Percentiles rank a stretch among this genome's conserved stretches.
Conservation (phyloP, 2,329 filamentous ascomycete species). For the Trichoderma sp. region DNA sequence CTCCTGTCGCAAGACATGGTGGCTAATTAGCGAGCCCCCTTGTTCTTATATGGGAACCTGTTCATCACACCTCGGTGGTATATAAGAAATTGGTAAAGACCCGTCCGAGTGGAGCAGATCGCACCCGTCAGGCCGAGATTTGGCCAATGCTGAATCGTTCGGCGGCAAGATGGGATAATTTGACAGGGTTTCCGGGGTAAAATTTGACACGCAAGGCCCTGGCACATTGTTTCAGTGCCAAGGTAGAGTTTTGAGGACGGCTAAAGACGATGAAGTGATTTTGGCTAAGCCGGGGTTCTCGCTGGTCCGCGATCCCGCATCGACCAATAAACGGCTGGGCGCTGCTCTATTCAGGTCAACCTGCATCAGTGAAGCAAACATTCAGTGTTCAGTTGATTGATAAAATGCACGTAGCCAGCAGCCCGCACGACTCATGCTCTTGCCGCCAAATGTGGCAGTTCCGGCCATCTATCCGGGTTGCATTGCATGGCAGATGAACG, state of each 20-base stretch:
- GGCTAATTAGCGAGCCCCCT: conserved; percentile 5
- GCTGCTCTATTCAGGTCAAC: neutral
- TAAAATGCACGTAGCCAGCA: neutral
- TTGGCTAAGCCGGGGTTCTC: neutral
- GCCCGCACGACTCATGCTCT: neutral
- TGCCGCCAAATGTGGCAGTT: neutral
- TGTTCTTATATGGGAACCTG: conserved; percentile 1
- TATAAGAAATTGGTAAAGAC: conserved; percentile 10
- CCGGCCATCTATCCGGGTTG: neutral
- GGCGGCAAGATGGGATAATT: neutral
- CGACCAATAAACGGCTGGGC: neutral
- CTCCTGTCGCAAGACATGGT: neutral
- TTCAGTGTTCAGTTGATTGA: no score
- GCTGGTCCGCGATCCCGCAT: neutral
- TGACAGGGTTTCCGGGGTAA: neutral
- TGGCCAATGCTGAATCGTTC: neutral
- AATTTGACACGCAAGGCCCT: neutral
- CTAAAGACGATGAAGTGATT: neutral
- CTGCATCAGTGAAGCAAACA: neutral
- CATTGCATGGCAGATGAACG: neutral
- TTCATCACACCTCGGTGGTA: neutral
- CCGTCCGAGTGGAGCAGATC: conserved; percentile 3
- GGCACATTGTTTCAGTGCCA: neutral
- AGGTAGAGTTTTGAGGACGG: neutral
- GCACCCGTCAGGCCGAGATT: neutral